Evolutionary conservation across 306 rosid genomes (phyloP), one percentile per base, ranked within the genome.

Genomic region (Boehmeria nivea): DNA sequence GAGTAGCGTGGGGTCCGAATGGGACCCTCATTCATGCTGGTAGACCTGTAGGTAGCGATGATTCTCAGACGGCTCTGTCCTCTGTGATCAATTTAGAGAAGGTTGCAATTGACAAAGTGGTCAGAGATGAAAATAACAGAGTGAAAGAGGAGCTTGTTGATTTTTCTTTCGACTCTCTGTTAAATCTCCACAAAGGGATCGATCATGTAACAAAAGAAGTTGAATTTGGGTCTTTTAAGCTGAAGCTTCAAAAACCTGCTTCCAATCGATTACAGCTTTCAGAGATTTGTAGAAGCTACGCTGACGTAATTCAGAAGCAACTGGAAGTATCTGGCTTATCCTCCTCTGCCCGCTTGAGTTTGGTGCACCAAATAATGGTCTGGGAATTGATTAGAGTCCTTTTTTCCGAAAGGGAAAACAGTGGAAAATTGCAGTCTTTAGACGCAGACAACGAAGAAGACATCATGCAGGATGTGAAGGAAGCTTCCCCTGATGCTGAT

Each of bases 1-100:
- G 96, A 18, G 86, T 91, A 44, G 99, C 96, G 17, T 91, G 98
- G 99, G 99, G 99, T 40, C 99, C 99, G 14, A 87, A 82, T 75
- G 99, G 99, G 47, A 54, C 78, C 69, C 95, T 91, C 40, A 81
- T 87, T 66, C 96, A 91, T 63, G 57, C 87, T 69, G 99, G 99
- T 59, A 67, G 76, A 55, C 84, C 76, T 14, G 72, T 80, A 47
- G 85, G 87, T 37, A 67, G 84, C 68, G 70, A 61, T n/a, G 51
- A 71, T 47, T 69, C 78, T 43, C 76, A 69, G 55, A 77, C 47
- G 57, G 50, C 77, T 57, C 54, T 91, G 27, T 87, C 96, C 51
- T 91, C 96, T 27, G 78, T 84, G n/a, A 68, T 91, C 72, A 76
- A 71, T 68, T 51, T 91, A 63, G 96, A 87, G 73, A 91, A 82